Conservation (phyloP, 305 asterid species). For the Nicotiana rustica region DNA sequence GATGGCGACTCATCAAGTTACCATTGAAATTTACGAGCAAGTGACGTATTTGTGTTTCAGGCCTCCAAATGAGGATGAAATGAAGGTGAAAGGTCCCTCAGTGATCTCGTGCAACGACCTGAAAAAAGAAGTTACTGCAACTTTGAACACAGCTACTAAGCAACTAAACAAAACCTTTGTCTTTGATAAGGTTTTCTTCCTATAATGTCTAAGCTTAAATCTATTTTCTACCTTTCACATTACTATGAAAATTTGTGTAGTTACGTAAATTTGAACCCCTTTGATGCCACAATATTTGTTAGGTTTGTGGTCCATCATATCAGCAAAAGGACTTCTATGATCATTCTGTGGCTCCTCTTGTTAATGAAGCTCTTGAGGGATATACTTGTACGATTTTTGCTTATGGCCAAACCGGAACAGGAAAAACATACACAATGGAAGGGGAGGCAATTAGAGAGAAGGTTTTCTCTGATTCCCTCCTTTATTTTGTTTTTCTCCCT, state of each 20-base stretch:
- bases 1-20: not conserved
- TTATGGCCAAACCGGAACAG: slow-evolving; percentile 70
- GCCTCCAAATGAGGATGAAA: slow-evolving; percentile 63
- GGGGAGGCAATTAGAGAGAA: slow-evolving; percentile 60
- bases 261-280: not conserved
- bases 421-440: slow-evolving; percentile 73
- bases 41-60: slow-evolving; percentile 40
- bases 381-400: slow-evolving; percentile 68
- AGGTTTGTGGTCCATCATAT: slow-evolving; percentile 63
- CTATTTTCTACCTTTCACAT: not conserved
- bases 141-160: slow-evolving; percentile 46
- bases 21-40: not conserved
- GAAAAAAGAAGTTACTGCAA: slow-evolving; percentile 50
- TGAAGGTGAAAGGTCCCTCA: slow-evolving; percentile 43
- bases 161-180: slow-evolving; percentile 48
- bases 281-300: not conserved
- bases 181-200: slow-evolving; percentile 59
- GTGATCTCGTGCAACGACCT: slow-evolving; percentile 55
- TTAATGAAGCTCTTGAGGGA: slow-evolving; percentile 59
- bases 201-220: slow-evolving; percentile 24
- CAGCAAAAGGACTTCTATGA: slow-evolving; percentile 58
- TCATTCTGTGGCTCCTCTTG: slow-evolving; percentile 54
- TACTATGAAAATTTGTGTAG: not conserved
- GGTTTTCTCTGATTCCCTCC: slow-evolving; percentile 41
- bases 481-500: not conserved